Evolutionary conservation across 2,329 filamentous ascomycete genomes (phyloP).

Genomic region (Stemphylium lycopersici): DNA sequence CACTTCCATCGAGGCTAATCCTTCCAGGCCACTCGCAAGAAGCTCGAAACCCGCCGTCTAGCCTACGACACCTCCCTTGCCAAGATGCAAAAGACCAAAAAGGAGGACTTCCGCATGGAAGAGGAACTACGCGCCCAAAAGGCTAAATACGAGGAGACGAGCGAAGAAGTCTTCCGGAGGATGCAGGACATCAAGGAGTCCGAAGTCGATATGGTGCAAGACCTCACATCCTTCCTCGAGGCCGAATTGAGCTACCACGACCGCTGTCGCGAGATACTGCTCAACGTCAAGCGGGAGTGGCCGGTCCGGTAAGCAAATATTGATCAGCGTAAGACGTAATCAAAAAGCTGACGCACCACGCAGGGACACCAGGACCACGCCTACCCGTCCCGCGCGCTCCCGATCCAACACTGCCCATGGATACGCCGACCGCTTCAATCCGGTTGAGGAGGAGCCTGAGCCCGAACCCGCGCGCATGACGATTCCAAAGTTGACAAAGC

Average conservation of each 20-base stretch:
- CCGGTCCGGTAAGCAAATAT: conserved; percentile 60
- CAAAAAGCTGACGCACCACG: conserved; percentile 21
- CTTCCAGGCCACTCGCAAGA: conserved; percentile 77
- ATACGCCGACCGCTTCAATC: conserved; percentile 64
- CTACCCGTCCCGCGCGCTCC: conserved; percentile 57
- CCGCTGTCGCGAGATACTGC: conserved; percentile 81
- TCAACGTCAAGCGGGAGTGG: conserved; percentile 72
- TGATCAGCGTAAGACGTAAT: conserved; percentile 2
- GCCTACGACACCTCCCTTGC: conserved; percentile 88
- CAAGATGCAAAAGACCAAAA: conserved; percentile 93
- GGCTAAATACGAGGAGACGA: conserved; percentile 95
- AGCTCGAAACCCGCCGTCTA: conserved; percentile 86
- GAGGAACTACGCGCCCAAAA: conserved; percentile 91
- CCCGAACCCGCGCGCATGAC: conserved; percentile 57
- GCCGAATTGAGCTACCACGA: conserved; percentile 92
- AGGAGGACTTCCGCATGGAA: conserved; percentile 90
- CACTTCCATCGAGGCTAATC: conserved; percentile 17
- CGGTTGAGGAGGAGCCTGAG: conserved; percentile 62
- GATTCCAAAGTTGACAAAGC: conserved; percentile 49
- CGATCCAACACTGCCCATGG: conserved; percentile 70
- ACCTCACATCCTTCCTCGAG: conserved; percentile 82
- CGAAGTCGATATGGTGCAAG: conserved; percentile 80
- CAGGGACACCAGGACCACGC: conserved; percentile 35
- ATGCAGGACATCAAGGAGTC: conserved; percentile 98
- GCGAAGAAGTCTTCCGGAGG: conserved; percentile 85